Percentiles rank a stretch among this genome's conserved stretches.
These are phyloP conservation scores for Cladosporium sp. DNA, from an alignment of 2,329 filamentous ascomycete genomes.

Conservation along the genomic window DNA sequence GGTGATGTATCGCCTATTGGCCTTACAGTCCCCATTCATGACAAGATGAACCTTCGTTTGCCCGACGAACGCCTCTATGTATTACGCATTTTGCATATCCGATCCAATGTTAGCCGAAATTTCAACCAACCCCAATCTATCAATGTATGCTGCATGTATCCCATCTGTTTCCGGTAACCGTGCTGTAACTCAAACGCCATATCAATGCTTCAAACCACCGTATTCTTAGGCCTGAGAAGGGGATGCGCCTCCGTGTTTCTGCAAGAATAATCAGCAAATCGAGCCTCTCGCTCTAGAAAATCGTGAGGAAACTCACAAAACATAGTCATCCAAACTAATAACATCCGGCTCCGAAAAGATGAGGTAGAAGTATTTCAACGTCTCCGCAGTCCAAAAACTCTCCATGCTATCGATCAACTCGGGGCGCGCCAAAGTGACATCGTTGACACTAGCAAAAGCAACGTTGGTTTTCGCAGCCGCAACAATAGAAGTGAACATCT, in stretches of 20 bases:
- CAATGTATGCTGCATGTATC: too few relatives aligned
- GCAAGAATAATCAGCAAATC: background rate
- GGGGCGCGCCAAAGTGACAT: conserved; percentile 53
- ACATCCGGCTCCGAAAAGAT: conserved; percentile 56
- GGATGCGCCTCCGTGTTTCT: conserved; percentile 43
- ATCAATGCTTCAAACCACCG: too few relatives aligned
- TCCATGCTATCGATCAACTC: conserved; percentile 59
- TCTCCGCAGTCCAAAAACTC: conserved; percentile 69
- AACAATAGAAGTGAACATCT: conserved; percentile 64
- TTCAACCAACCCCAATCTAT: too few relatives aligned
- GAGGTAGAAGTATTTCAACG: conserved; percentile 63
- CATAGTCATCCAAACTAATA: conserved; percentile 53
- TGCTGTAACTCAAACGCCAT: too few relatives aligned
- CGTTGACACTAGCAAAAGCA: conserved; percentile 61
- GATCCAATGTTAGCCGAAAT: too few relatives aligned
- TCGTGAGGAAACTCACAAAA: conserved; percentile 26
- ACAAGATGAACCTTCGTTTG: too few relatives aligned
- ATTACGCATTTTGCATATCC: too few relatives aligned
- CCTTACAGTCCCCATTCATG: too few relatives aligned
- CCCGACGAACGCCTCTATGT: too few relatives aligned
- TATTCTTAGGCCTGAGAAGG: conserved; percentile 4
- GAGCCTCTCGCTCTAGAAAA: background rate
- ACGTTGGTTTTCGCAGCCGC: conserved; percentile 56
- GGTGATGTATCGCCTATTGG: too few relatives aligned
- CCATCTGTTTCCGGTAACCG: too few relatives aligned